These are phyloP conservation scores for Rhododendron mucronatum DNA, from an alignment of 148 eudicot genomes.

Conservation along the genomic window DNA sequence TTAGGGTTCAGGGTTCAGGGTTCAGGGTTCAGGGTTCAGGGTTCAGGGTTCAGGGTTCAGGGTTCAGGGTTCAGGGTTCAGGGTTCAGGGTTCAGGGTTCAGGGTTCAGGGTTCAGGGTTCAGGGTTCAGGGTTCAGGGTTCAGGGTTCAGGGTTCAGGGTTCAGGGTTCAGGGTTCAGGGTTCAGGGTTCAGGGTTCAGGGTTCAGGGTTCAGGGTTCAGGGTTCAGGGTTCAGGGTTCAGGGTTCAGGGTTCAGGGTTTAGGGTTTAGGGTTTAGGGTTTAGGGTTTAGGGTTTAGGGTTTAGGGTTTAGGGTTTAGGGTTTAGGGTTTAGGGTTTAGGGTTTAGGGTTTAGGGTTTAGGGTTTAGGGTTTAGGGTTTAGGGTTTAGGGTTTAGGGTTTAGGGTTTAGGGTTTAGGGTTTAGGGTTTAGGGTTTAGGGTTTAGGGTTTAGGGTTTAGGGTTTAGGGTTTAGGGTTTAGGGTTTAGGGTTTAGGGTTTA, in stretches of 20 bases:
- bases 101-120: not conserved
- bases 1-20: slow-evolving; percentile 5
- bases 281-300: slow-evolving; percentile 13
- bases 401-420: not conserved
- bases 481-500: not conserved
- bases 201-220: too few relatives aligned
- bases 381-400: not conserved
- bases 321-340: too few relatives aligned
- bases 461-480: slow-evolving; percentile 5
- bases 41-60: not conserved
- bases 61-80: not conserved
- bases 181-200: too few relatives aligned
- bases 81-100: slow-evolving; percentile 9
- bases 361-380: not conserved
- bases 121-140: not conserved
- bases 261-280: slow-evolving; percentile 3
- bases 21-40: not conserved
- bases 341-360: not conserved
- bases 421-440: not conserved
- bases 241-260: not conserved
- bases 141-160: too few relatives aligned
- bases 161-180: too few relatives aligned
- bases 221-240: not conserved
- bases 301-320: slow-evolving; percentile 14
- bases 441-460: not conserved